A percentile compares a stretch with the other conserved stretches of the same genome.
Conservation (phyloP, 345 rosid genomes). For the Dipteronia dyeriana region DNA sequence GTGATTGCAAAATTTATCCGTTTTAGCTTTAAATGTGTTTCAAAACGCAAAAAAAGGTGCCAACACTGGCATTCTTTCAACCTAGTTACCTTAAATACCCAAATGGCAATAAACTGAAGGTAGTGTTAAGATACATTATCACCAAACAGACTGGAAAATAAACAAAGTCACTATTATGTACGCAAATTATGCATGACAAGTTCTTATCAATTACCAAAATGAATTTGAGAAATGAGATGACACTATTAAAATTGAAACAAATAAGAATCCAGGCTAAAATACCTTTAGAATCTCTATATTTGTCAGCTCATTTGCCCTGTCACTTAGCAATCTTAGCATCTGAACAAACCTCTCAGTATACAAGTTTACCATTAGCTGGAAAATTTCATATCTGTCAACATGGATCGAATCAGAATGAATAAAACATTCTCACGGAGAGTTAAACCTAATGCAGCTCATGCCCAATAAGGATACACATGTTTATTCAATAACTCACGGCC, state of each 20-base stretch:
- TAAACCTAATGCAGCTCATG: not conserved
- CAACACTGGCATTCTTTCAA: not conserved
- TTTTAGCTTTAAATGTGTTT: not conserved
- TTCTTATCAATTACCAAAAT: conserved; percentile 7
- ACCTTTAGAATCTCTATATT: conserved; percentile 99
- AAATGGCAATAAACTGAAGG: not conserved
- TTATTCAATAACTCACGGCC: not conserved
- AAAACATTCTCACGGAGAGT: conserved; percentile 6
- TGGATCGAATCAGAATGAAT: conserved; percentile 17
- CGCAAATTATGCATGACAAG: not conserved
- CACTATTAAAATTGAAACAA: conserved; percentile 4
- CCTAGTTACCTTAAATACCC: not conserved
- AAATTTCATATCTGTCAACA: conserved; percentile 92
- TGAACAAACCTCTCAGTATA: conserved; percentile 99
- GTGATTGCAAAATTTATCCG: not conserved
- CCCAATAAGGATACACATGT: not conserved
- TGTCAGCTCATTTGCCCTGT: conserved; percentile 82
- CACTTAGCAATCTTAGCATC: conserved; percentile 97
- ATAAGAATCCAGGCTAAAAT: conserved; percentile 18
- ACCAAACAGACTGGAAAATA: not conserved
- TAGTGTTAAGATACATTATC: not conserved
- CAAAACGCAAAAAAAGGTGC: not conserved
- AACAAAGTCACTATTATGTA: not conserved
- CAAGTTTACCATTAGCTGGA: conserved; percentile 98
- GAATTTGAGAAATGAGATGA: conserved; percentile 6